Base-by-base conservation (phyloP, 2,329 filamentous ascomycete genomes). In the Anthostomella pinea region DNA sequence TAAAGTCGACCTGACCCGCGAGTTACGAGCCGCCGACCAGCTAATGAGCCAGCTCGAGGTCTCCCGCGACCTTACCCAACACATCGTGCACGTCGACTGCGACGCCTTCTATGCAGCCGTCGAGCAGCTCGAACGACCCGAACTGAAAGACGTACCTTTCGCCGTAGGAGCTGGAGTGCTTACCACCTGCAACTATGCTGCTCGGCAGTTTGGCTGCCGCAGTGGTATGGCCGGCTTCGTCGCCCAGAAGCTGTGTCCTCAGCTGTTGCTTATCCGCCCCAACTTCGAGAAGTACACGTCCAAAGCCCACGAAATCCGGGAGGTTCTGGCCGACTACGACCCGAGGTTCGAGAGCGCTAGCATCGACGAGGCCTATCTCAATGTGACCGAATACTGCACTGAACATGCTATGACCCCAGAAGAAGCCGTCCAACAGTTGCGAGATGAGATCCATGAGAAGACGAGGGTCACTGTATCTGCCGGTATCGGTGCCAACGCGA, bases 41-140 rank as follows among this genome's bases (percentile, higher is more conserved):
- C 80, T 87, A 43, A 82, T 97, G 35, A 72, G 81, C 1, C 81
- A 91, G 52, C 74, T 96, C 14, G 93, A 98, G 56, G 58, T 81
- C 6, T 73, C 75, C 1, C 77, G 93, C 30, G 90, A 97, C 56
- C 68, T 98, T 22, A 83, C 82, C 1, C 93, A 97, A 59, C 72
- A 79, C 39, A 79, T 97, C 16, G 84, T 97, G 1, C 93, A 98
- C 58, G 77, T 97, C 30, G 93, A 98, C 61, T 97, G 93, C 63
- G 93, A 98, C 68, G 93, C 93, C 11, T 98, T 98, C 63, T 98
- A 93, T 56, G 93, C 93, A 1, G 88, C 93, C 0, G 93, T 97
- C 1, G 93, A 97, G 60, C 87, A 83, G 49, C 73, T 90, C 3
- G 83, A 87, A 53, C 75, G 84, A 1, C 93, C 91, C 0, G 90